phyloP scores from a whole-genome alignment of 352 stramenopile species.

The Plasmopara muralis region DNA sequence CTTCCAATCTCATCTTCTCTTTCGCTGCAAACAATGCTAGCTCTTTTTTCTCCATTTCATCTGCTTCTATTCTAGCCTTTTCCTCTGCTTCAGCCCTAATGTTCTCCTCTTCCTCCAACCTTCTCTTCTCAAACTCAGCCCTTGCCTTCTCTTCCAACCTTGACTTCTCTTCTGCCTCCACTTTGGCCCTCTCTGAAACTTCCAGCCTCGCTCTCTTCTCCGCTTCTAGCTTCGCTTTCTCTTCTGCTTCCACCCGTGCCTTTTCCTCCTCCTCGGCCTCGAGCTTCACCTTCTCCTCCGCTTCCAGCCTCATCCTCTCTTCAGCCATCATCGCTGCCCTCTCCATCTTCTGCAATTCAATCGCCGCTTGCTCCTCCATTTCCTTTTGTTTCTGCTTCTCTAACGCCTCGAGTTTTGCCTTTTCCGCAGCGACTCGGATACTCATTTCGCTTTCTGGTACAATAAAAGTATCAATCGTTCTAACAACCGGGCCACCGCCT shows the following conservation, averaged over 20 bases:
- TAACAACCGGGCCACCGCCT: conserved; percentile 9
- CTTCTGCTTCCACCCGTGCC: background rate
- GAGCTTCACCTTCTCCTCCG: conserved; percentile 3
- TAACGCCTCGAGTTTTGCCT: conserved; percentile 34
- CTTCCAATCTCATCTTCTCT: conserved; percentile 3
- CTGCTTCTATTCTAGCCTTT: conserved; percentile 8
- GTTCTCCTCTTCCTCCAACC: conserved; percentile 15
- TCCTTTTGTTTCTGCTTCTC: conserved; percentile 36
- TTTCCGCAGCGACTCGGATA: conserved; percentile 34
- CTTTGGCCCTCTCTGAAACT: conserved; percentile 10
- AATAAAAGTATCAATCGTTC: conserved; percentile 34
- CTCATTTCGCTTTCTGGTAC: conserved; percentile 28
- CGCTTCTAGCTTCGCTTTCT: background rate
- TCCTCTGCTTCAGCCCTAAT: conserved; percentile 11
- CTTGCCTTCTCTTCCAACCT: conserved; percentile 6
- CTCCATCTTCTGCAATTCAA: conserved; percentile 20
- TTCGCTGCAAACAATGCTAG: conserved; percentile 7
- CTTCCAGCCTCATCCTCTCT: conserved; percentile 13
- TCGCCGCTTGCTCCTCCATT: conserved; percentile 20
- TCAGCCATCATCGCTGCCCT: conserved; percentile 9
- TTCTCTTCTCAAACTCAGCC: conserved; percentile 10
- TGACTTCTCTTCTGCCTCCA: conserved; percentile 14
- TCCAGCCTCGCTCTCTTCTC: background rate
- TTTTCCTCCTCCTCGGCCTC: conserved; percentile 4
- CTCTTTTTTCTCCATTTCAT: conserved; percentile 10